phyloP scores from a whole-genome alignment of 495 filamentous ascomycete genomes.

The Trypethelium eluteriae region DNA sequence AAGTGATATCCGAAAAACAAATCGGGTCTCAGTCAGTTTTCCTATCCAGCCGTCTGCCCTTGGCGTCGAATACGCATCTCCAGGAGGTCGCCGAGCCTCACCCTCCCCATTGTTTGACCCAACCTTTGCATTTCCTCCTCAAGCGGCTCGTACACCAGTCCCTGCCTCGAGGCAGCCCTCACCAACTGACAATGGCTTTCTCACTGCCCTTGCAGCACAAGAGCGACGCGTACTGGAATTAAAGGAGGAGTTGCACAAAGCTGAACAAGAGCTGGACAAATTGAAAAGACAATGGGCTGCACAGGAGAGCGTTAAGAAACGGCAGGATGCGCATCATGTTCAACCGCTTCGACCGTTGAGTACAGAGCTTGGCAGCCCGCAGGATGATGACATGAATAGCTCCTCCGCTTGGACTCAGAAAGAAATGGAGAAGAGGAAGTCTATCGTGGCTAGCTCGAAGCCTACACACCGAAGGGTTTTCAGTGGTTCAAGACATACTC shows the following conservation, averaged over 20 bases:
- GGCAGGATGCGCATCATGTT: slow-evolving; percentile 51
- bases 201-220: slow-evolving; percentile 83
- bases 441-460: slow-evolving; percentile 41
- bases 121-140: slow-evolving; percentile 14
- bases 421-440: slow-evolving; percentile 56
- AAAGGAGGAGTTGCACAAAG: slow-evolving; percentile 73
- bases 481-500: slow-evolving; percentile 64
- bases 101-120: slow-evolving; percentile 16
- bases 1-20: slow-evolving; percentile 31
- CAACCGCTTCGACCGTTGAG: slow-evolving; percentile 54
- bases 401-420: slow-evolving; percentile 37
- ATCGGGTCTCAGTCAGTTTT: slow-evolving; percentile 74
- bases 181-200: slow-evolving; percentile 63
- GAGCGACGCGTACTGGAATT: slow-evolving; percentile 90
- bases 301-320: slow-evolving; percentile 72
- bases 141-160: slow-evolving; percentile 39
- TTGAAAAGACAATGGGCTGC: slow-evolving; percentile 77
- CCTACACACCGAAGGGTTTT: slow-evolving; percentile 51
- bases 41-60: slow-evolving; percentile 46
- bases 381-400: slow-evolving; percentile 33
- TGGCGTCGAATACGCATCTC: slow-evolving; percentile 23
- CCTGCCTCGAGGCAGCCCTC: slow-evolving; percentile 45
- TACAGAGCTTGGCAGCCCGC: slow-evolving; percentile 18
- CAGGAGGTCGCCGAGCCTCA: slow-evolving; percentile 18
- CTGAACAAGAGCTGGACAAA: slow-evolving; percentile 65